These are phyloP conservation scores for Pisolithus albus DNA, from an alignment of 768 basidiomycete species.

Conservation along the genomic window DNA sequence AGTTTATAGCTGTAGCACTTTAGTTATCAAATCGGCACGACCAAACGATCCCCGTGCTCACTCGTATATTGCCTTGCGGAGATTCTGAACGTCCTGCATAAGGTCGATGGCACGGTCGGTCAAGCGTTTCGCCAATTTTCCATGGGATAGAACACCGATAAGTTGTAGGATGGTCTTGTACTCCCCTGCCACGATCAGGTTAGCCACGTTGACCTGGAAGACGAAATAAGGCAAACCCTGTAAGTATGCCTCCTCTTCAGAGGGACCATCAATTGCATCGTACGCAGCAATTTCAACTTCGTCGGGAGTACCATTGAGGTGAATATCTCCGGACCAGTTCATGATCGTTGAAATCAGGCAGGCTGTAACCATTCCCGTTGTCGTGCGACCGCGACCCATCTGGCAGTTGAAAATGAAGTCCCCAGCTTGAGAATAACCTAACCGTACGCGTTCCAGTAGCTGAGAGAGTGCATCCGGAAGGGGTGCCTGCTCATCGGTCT, in stretches of 20 bases:
- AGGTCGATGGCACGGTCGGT: conserved; percentile 85
- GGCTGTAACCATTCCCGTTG: conserved; percentile 92
- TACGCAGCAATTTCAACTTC: conserved; percentile 39
- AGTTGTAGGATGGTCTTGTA: conserved; percentile 96
- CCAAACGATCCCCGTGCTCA: conserved; percentile 34
- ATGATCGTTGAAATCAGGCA: conserved; percentile 75
- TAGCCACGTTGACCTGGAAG: neutral
- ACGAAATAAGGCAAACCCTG: conserved; percentile 46
- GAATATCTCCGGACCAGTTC: conserved; percentile 44
- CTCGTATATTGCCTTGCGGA: conserved; percentile 94
- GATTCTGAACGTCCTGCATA: conserved; percentile 96
- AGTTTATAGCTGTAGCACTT: conserved; percentile 69
- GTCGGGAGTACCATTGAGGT: conserved; percentile 32
- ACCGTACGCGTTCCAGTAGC: conserved; percentile 66
- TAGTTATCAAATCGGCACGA: neutral
- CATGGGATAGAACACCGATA: conserved; percentile 84
- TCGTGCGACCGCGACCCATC: conserved; percentile 89
- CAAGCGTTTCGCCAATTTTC: conserved; percentile 86
- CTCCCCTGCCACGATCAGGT: conserved; percentile 54
- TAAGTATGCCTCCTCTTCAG: conserved; percentile 83
- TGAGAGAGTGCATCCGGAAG: conserved; percentile 80
- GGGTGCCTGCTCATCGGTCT: conserved; percentile 98
- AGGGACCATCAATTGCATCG: conserved; percentile 72
- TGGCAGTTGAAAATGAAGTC: conserved; percentile 96
- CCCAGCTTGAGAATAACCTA: conserved; percentile 49